Conservation (phyloP, 768 basidiomycete genomes). For the Pleurotus salmoneostramineus region DNA sequence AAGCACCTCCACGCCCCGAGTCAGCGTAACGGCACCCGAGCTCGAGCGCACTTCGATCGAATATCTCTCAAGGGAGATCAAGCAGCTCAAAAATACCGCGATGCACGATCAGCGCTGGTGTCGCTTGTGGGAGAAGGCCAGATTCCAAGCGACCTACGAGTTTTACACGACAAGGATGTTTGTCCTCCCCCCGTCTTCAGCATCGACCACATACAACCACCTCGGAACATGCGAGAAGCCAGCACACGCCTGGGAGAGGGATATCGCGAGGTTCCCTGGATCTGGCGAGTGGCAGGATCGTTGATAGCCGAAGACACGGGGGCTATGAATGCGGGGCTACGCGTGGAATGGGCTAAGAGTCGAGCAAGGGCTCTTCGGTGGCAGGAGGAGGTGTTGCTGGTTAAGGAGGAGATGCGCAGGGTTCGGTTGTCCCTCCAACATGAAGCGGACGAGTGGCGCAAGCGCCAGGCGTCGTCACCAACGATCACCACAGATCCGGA, state of each 20-base stretch:
- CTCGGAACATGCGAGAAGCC: background rate
- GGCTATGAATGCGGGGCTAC: conserved; percentile 4
- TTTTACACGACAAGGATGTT: background rate
- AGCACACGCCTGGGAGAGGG: background rate
- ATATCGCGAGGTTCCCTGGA: background rate
- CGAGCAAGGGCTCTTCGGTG: conserved; percentile 15
- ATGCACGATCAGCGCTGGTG: background rate
- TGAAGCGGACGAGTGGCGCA: conserved; percentile 7
- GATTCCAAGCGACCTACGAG: background rate
- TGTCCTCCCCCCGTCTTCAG: background rate
- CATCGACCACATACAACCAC: background rate
- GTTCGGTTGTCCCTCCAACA: conserved; percentile 1
- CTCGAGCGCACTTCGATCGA: background rate
- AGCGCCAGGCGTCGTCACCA: background rate
- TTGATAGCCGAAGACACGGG: background rate
- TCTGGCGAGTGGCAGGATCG: background rate
- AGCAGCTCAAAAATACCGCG: background rate
- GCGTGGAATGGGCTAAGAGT: conserved; percentile 19
- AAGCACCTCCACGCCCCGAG: background rate
- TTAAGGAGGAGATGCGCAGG: conserved; percentile 14
- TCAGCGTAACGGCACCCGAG: background rate
- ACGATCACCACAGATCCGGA: background rate
- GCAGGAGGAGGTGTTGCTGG: conserved; percentile 18
- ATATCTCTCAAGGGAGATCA: background rate
- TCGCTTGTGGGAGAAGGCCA: background rate